Evolutionary conservation across 495 filamentous ascomycete genomes (phyloP), one percentile per base, ranked within the genome.

Genomic region (Neurospora sp.): DNA sequence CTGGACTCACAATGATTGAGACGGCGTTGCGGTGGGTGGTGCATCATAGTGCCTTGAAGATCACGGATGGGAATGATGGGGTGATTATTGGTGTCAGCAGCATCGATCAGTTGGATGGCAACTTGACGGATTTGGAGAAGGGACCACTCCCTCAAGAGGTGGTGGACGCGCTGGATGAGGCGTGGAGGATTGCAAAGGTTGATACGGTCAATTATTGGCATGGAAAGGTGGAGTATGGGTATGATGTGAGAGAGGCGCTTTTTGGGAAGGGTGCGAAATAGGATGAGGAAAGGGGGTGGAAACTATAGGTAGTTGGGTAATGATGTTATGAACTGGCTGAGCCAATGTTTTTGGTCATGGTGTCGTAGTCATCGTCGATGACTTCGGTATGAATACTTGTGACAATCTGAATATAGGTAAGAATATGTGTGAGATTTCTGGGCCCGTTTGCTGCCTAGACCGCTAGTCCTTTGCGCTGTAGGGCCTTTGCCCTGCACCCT

Each of bases 111-210:
- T 82, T 98, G 31, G 87, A 92, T 77, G 82, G 84, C 69, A 97
- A 98, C 76, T 83, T 98, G 69, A 84, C 86, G 40, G 88, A 92
- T 76, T 79, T 96, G 4, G 92, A 96, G 82, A 97, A 96, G 83
- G 93, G 93, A 0, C 94, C 94, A 12, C 82, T 98, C 70, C 94
- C 94, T 0, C 88, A 94, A 62, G 94, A 96, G 70, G 92, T 97
- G 31, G 86, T 97, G 20, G 81, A 91, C 78, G 91, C 87, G 27
- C 82, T 97, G 70, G 94, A 97, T 78, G 85, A 93, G 82, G 94
- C 93, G 11, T 92, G 91, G 91, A 42, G 66, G 73, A 81, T 93
- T 16, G 80, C 86, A 12, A 93, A 94, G 86, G 76, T 87, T 10
- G 88, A 90, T n/a, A 86, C 90, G 12, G 81, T 88, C 8, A 86